Evolutionary conservation across 2,329 filamentous ascomycete species (phyloP).

Genomic region (Colletotrichum eleusines): DNA sequence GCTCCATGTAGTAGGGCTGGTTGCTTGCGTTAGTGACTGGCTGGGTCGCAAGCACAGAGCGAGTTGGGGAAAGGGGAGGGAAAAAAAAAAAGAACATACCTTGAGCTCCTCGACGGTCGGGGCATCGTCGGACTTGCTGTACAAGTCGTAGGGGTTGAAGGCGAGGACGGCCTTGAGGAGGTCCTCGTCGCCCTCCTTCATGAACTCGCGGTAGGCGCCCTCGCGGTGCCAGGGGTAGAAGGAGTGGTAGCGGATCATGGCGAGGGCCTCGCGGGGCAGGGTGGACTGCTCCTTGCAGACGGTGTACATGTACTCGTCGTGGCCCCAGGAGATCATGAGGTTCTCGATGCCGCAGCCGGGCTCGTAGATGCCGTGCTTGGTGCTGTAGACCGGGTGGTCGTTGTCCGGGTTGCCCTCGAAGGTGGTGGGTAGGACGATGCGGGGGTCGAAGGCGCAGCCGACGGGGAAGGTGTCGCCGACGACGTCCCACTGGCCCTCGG

Average conservation of each 20-base stretch:
- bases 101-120: constrained; percentile 83
- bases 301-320: constrained; percentile 90
- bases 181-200: constrained; percentile 83
- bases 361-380: constrained; percentile 83
- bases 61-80: too few relatives aligned
- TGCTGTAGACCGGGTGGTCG: constrained; percentile 77
- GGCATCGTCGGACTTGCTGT: constrained; percentile 89
- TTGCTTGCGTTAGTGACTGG: neutral
- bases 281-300: constrained; percentile 85
- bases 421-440: constrained; percentile 84
- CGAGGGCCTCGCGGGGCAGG: constrained; percentile 83
- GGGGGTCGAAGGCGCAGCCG: constrained; percentile 78
- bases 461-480: constrained; percentile 89
- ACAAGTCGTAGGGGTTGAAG: constrained; percentile 93
- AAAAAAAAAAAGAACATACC: constrained; percentile 1
- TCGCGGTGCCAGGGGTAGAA: constrained; percentile 94
- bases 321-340: constrained; percentile 90
- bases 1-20: constrained; percentile 57
- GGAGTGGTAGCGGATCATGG: constrained; percentile 93
- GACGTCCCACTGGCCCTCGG: constrained; percentile 92
- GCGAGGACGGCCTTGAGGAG: constrained; percentile 86
- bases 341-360: constrained; percentile 86
- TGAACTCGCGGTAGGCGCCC: constrained; percentile 84
- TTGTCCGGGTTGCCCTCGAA: constrained; percentile 83
- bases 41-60: neutral